Evolutionary conservation across 1,284 basidiomycete species (phyloP).

Genomic region (Ustanciosporium gigantosporum): DNA sequence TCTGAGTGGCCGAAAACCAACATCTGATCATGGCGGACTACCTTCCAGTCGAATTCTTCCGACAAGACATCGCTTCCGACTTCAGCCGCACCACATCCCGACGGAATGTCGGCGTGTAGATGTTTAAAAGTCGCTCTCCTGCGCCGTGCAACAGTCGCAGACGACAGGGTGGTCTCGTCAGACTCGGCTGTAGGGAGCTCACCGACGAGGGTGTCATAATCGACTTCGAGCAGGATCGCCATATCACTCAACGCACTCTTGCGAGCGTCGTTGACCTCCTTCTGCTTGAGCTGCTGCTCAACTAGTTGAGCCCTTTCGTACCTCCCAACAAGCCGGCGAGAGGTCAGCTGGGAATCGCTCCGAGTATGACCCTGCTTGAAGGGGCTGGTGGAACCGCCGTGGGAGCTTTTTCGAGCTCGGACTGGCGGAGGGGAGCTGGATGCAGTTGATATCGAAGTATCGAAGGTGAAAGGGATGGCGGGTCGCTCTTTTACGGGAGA

Average conservation of each 20-base stretch:
- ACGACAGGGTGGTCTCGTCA: conserved; percentile 4
- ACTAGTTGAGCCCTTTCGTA: conserved; percentile 44
- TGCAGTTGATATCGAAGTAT: background rate
- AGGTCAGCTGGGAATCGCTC: conserved; percentile 21
- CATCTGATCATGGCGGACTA: conserved; percentile 65
- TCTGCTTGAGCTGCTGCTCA: conserved; percentile 45
- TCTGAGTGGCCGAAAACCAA: conserved; percentile 83
- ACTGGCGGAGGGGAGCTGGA: background rate
- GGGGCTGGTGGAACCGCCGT: conserved; percentile 3
- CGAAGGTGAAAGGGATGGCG: background rate
- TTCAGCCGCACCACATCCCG: conserved; percentile 51
- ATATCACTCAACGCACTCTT: conserved; percentile 43
- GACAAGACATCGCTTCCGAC: conserved; percentile 47
- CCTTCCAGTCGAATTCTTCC: conserved; percentile 46
- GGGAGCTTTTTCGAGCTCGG: background rate
- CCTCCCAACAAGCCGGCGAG: conserved; percentile 41
- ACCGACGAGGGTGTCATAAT: conserved; percentile 38
- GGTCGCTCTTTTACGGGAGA: conserved; percentile 9
- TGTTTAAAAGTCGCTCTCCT: conserved; percentile 20
- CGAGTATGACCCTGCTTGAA: conserved; percentile 30
- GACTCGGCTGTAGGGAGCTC: conserved; percentile 3
- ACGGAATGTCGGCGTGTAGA: conserved; percentile 26
- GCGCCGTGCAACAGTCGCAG: conserved; percentile 16
- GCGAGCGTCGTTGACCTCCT: conserved; percentile 48
- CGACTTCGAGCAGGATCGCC: conserved; percentile 47